Evolutionary conservation across 179 eudicot species (phyloP).

Genomic region (Gypsophila paniculata): DNA sequence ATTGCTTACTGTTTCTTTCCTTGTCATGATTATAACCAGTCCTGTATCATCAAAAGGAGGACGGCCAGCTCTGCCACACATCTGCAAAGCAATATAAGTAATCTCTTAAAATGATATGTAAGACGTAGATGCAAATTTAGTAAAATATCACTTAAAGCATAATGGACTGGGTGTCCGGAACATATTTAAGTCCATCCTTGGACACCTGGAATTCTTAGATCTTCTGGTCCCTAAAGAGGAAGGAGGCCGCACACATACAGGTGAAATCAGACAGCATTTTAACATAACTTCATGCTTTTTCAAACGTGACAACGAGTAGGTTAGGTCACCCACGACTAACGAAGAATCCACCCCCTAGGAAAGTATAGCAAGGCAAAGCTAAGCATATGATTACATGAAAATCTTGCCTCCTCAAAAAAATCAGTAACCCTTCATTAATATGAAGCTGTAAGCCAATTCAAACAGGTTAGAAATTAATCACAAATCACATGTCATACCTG

Average conservation of each 20-base stretch:
- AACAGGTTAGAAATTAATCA: slow-evolving; percentile 9
- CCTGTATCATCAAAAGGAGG: slow-evolving; percentile 99
- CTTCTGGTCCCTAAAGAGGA: no score
- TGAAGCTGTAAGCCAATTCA: slow-evolving; percentile 1
- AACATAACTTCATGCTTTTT: background rate
- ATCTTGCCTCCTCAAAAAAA: background rate
- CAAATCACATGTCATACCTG: slow-evolving; percentile 48
- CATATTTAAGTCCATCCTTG: slow-evolving; percentile 9
- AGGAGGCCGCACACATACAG: background rate
- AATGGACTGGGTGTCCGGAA: background rate
- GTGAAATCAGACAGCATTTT: background rate
- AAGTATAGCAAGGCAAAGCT: background rate
- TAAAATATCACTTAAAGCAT: background rate
- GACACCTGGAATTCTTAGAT: background rate
- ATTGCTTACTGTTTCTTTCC: slow-evolving; percentile 77
- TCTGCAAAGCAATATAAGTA: slow-evolving; percentile 42
- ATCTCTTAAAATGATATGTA: slow-evolving; percentile 1
- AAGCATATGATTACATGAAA: background rate
- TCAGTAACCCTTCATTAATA: background rate
- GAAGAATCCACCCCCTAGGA: background rate
- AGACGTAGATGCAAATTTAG: background rate
- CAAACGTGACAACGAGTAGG: background rate
- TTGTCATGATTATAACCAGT: slow-evolving; percentile 92
- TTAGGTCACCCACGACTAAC: background rate
- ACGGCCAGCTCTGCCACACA: slow-evolving; percentile 99